Percentiles rank a stretch among this genome's conserved stretches.
phyloP scores from a whole-genome alignment of 805 yeast genomes.

The Pichia membranifaciens region DNA sequence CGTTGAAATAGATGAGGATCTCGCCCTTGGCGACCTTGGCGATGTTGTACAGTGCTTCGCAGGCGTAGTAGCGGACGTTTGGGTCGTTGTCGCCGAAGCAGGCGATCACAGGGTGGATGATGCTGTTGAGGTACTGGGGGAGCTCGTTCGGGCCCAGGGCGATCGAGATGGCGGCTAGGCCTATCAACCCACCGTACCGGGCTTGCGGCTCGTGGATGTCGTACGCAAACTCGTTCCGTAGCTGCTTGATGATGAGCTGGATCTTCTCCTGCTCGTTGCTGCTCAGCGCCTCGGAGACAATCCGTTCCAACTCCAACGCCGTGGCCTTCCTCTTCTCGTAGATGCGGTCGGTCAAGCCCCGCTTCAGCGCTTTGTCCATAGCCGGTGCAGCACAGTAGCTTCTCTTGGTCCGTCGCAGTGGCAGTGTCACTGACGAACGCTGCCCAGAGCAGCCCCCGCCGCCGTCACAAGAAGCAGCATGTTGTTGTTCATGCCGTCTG shows the following conservation, averaged over 20 bases:
- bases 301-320: conserved; percentile 70
- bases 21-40: conserved; percentile 97
- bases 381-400: no score
- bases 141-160: conserved; percentile 84
- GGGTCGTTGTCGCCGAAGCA: conserved; percentile 97
- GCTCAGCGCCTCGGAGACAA: conserved; percentile 63
- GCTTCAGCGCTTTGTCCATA: conserved; percentile 45
- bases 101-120: conserved; percentile 88
- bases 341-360: conserved; percentile 66
- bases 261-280: conserved; percentile 52
- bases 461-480: no score
- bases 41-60: conserved; percentile 91
- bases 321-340: conserved; percentile 76
- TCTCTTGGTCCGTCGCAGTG: no score
- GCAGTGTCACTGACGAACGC: no score
- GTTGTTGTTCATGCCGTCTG: no score
- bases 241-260: conserved; percentile 60
- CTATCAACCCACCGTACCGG: conserved; percentile 92
- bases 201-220: conserved; percentile 82
- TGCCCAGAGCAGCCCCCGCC: no score
- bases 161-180: conserved; percentile 91
- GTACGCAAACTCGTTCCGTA: conserved; percentile 72
- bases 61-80: conserved; percentile 93
- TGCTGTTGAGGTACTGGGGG: conserved; percentile 74
- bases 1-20: conserved; percentile 84